Evolutionary conservation across 228 moss, liverwort and hornwort genomes (phyloP), one percentile per base, ranked within the genome.

Genomic region (Sphagnum magellanicum): DNA sequence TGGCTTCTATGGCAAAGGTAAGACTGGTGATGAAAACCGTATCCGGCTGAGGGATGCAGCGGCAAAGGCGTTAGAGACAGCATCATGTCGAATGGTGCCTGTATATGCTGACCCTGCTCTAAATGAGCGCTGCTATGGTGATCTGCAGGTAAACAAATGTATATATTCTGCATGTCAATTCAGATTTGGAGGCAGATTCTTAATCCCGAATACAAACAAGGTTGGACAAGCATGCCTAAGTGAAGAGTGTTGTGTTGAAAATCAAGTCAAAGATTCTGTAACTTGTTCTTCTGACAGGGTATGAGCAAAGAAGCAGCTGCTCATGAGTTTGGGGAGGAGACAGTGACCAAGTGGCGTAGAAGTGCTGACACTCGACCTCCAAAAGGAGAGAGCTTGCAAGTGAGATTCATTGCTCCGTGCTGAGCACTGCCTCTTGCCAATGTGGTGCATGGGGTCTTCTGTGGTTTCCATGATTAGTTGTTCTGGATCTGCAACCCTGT

Each of bases 341-440:
- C 74, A 32, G 95, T 95, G 68, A 79, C 71, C 49, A 89, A 70
- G 53, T 95, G 95, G 95, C 87, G 95, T 63, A 83, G 95, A 79
- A 95, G 95, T 74, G 81, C 89, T 62, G 95, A 95, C 63, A 95
- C 95, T 0, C 81, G 95, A 74, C 95, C 95, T 67, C 92, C 95
- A n/a, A 85, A 91, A 67, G 95, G 95, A 63, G 95, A 95, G 80
- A 95, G 95, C 72, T 89, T 95, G 81, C 90, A 95, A 81, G 95
- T 92, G 72, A 72, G 12, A 1, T 32, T 32, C 32, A 32, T 32
- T 32, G 32, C 32, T 32, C 52, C 63, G 10, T 4, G 16, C 63
- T 51, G 16, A 11, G 10, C 47, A 10, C 6, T 64, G 10, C 47
- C 4, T 46, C 63, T 46, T 49, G 6, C 63, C 47, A 49, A 46